A percentile compares a stretch with the other conserved stretches of the same genome.
Evolutionary conservation across 371 early-diverging fungal species (phyloP).

Genomic region (Paraphysoderma sedebokerense): DNA sequence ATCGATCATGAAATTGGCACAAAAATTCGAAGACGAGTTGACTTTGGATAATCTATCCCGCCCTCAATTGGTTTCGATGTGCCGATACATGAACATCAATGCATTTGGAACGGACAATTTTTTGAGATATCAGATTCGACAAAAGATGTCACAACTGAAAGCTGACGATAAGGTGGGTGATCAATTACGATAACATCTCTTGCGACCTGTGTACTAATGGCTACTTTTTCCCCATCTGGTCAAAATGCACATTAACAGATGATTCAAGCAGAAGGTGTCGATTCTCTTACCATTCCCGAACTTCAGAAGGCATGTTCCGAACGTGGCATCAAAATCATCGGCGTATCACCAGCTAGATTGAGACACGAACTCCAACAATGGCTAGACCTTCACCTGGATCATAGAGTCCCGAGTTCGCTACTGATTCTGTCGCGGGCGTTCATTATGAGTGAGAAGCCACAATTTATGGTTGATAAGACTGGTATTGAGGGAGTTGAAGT

Average conservation of each 20-base stretch:
- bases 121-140: constrained; percentile 73
- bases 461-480: not conserved
- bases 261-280: constrained; percentile 77
- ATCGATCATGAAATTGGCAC: constrained; percentile 65
- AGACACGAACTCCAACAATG: constrained; percentile 78
- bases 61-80: constrained; percentile 86
- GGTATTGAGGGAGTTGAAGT: not conserved
- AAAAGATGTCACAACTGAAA: constrained; percentile 64
- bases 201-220: no score
- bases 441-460: constrained; percentile 41
- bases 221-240: no score
- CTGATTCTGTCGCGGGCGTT: constrained; percentile 84
- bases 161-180: constrained; percentile 75
- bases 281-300: constrained; percentile 65
- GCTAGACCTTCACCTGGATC: constrained; percentile 79
- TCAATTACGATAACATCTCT: no score
- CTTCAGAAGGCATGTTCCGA: constrained; percentile 71
- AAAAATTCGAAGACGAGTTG: constrained; percentile 75
- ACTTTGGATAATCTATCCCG: constrained; percentile 84
- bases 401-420: constrained; percentile 81
- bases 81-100: constrained; percentile 81
- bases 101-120: constrained; percentile 92
- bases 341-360: constrained; percentile 71
- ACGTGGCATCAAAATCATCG: constrained; percentile 78
- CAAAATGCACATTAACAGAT: no score